Evolutionary conservation across 768 basidiomycete species (phyloP).

Genomic region (Boletus rubropictus): DNA sequence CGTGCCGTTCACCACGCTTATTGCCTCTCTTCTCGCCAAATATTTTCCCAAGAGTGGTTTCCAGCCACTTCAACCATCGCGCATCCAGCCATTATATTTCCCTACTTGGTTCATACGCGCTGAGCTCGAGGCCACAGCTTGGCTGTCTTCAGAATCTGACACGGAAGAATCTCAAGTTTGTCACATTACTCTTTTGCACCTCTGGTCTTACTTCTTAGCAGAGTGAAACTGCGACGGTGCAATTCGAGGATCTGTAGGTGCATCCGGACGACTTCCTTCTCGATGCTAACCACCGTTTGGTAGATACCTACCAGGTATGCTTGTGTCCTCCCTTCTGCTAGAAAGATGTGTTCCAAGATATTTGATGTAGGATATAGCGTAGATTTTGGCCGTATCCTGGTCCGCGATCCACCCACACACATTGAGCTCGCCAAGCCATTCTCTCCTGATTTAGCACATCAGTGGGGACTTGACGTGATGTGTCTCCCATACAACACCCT

Average conservation of each 20-base stretch:
- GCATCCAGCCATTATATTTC: conserved; percentile 51
- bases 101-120: conserved; percentile 60
- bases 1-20: conserved; percentile 21
- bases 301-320: conserved; percentile 30
- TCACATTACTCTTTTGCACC: conserved; percentile 3
- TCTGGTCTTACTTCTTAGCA: conserved; percentile 19
- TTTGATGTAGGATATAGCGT: conserved; percentile 14
- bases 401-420: conserved; percentile 28
- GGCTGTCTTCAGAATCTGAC: conserved; percentile 23
- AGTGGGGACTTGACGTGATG: conserved; percentile 44
- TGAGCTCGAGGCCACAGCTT: conserved; percentile 39
- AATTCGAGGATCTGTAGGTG: conserved; percentile 46
- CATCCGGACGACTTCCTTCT: background rate
- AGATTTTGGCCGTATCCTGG: conserved; percentile 40
- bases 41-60: conserved; percentile 36
- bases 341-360: background rate
- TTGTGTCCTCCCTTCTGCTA: background rate
- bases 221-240: conserved; percentile 28
- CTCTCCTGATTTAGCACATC: conserved; percentile 40
- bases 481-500: conserved; percentile 54
- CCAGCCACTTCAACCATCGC: conserved; percentile 38
- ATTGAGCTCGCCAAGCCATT: conserved; percentile 39
- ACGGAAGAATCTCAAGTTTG: conserved; percentile 23
- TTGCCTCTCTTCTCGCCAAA: conserved; percentile 32
- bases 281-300: conserved; percentile 10